Conservation (phyloP, 179 eudicot species). For the Patellifolia procumbens region DNA sequence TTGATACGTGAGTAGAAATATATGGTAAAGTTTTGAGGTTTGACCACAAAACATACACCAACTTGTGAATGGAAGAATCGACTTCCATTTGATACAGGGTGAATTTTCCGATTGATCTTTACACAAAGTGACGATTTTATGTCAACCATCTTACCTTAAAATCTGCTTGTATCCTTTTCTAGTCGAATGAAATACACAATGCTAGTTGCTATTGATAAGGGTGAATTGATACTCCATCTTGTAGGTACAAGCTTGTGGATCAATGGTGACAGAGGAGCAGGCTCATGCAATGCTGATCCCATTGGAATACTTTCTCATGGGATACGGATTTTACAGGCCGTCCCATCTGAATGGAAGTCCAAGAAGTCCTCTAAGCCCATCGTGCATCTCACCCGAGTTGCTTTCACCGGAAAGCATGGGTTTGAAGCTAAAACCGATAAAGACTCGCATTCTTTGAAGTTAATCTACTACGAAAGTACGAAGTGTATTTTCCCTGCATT, state of each 20-base stretch:
- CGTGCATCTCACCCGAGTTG: constrained; percentile 85
- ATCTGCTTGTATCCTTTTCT: background rate
- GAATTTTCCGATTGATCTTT: background rate
- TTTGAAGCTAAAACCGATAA: constrained; percentile 86
- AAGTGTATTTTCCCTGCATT: background rate
- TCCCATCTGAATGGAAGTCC: constrained; percentile 71
- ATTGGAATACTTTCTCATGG: constrained; percentile 88
- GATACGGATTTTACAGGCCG: constrained; percentile 75
- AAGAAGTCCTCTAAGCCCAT: constrained; percentile 82
- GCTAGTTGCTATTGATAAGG: background rate
- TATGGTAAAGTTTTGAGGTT: no score
- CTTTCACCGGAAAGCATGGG: constrained; percentile 99
- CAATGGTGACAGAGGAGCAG: constrained; percentile 97
- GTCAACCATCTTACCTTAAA: background rate
- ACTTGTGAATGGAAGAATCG: no score
- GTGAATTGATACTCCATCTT: background rate
- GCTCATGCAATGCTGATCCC: constrained; percentile 96
- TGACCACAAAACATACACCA: no score
- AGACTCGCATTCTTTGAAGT: constrained; percentile 58
- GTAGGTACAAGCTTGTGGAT: constrained; percentile 93
- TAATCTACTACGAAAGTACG: background rate
- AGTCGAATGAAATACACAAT: background rate
- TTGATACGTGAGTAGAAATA: no score
- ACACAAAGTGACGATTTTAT: background rate
- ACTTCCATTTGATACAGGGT: no score